These are phyloP conservation scores for Thalassiosira ordinaria DNA, from an alignment of 352 stramenopile genomes.

Conservation along the genomic window DNA sequence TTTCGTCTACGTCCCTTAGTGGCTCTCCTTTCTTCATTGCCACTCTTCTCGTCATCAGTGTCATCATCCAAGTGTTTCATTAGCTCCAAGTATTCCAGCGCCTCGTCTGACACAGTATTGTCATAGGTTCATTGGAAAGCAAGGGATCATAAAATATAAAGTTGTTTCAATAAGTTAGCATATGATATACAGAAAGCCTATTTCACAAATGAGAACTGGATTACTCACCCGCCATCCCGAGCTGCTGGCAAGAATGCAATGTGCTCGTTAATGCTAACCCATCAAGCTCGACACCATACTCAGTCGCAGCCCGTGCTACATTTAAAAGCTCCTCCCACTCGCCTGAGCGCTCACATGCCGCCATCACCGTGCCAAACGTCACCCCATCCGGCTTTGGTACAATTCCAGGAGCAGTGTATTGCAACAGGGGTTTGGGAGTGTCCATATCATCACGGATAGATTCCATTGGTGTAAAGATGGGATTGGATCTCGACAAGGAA, in stretches of 20 bases:
- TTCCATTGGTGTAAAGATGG: constrained; percentile 27
- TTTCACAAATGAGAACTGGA: not conserved
- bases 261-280: constrained; percentile 65
- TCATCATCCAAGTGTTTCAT: constrained; percentile 66
- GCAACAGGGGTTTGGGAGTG: not conserved
- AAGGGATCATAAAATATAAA: not conserved
- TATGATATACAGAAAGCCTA: too few species aligned
- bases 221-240: constrained; percentile 56
- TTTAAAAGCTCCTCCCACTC: constrained; percentile 70
- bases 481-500: constrained; percentile 7
- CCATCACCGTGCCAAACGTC: constrained; percentile 78
- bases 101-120: constrained; percentile 56
- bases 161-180: too few species aligned
- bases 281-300: constrained; percentile 63
- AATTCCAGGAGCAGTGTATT: not conserved
- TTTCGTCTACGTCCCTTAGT: constrained; percentile 49
- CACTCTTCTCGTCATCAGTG: constrained; percentile 1
- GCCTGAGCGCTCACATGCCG: constrained; percentile 64
- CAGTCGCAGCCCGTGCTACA: constrained; percentile 50
- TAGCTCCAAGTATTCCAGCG: constrained; percentile 70
- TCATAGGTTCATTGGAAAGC: not conserved
- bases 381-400: constrained; percentile 69
- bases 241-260: constrained; percentile 77
- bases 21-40: not conserved
- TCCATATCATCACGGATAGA: constrained; percentile 17